Percentiles rank a stretch among this genome's conserved stretches.
Evolutionary conservation across 1,284 basidiomycete genomes (phyloP).

Genomic region (Rhodotorula glutinis): DNA sequence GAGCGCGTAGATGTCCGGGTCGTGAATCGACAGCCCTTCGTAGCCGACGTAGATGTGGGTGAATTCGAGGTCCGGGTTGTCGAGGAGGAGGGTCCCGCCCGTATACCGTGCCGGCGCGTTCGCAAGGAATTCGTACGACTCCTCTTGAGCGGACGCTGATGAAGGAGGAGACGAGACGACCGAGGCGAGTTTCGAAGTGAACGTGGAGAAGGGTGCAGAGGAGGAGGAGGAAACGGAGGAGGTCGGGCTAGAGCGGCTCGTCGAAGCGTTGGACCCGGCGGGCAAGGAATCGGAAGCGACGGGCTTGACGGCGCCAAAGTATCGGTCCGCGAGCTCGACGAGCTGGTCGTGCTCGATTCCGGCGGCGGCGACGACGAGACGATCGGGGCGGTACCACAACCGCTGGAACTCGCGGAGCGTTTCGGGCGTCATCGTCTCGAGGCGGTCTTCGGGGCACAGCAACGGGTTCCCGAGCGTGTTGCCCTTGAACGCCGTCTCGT

Average conservation of each 20-base stretch:
- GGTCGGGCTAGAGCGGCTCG: background rate
- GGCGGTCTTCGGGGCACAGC: conserved; percentile 79
- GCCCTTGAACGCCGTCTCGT: conserved; percentile 75
- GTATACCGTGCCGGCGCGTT: conserved; percentile 67
- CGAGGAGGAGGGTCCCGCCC: conserved; percentile 70
- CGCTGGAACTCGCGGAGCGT: conserved; percentile 67
- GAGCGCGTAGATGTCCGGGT: conserved; percentile 89
- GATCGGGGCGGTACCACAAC: conserved; percentile 86
- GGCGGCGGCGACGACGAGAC: conserved; percentile 90
- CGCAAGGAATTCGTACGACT: conserved; percentile 49
- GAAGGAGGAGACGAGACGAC: conserved; percentile 57
- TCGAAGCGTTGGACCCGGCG: conserved; percentile 32
- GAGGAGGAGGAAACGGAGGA: conserved; percentile 44
- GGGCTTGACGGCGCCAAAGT: conserved; percentile 68
- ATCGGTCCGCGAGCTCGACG: conserved; percentile 75
- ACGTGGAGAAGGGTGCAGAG: background rate
- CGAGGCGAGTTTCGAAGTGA: conserved; percentile 62
- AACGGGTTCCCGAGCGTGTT: conserved; percentile 84
- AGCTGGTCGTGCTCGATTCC: conserved; percentile 87
- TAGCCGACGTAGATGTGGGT: conserved; percentile 91
- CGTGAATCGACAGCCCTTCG: conserved; percentile 87
- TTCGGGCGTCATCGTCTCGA: conserved; percentile 65
- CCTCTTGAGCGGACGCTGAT: conserved; percentile 50
- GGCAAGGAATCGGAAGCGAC: conserved; percentile 53
- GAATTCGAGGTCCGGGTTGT: conserved; percentile 67